Evolutionary conservation across 345 rosid species (phyloP).

Genomic region (Populus pruinosa): DNA sequence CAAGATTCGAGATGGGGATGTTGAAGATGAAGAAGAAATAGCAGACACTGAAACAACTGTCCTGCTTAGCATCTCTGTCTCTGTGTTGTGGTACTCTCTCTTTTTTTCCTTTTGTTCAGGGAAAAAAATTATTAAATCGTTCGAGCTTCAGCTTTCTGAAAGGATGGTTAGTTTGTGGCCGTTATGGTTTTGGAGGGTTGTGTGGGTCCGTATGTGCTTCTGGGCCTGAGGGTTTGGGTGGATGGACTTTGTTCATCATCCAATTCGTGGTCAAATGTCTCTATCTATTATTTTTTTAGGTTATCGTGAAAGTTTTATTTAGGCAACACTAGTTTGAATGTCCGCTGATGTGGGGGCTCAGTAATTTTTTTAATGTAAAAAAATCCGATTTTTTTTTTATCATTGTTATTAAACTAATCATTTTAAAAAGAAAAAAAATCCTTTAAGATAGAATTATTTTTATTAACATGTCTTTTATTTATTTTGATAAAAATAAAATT

Average conservation of each 20-base stretch:
- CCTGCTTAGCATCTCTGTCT: slow-evolving; percentile 42
- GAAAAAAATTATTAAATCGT: not conserved
- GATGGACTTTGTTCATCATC: slow-evolving; percentile 12
- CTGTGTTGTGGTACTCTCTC: not conserved
- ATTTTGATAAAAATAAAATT: no score
- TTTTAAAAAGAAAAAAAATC: no score
- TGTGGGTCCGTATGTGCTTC: not conserved
- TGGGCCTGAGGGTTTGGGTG: slow-evolving; percentile 19
- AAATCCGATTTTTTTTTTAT: no score
- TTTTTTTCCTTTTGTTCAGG: not conserved
- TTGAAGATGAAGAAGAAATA: slow-evolving; percentile 12
- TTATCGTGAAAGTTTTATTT: not conserved
- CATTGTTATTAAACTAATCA: no score
- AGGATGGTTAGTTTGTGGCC: slow-evolving; percentile 25
- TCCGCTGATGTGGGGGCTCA: no score
- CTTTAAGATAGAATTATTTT: no score
- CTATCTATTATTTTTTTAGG: not conserved
- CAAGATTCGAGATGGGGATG: slow-evolving; percentile 26
- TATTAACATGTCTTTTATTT: no score
- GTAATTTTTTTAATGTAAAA: no score
- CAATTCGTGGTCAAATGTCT: not conserved
- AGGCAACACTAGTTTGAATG: not conserved
- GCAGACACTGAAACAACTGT: slow-evolving; percentile 26
- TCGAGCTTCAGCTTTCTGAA: not conserved
- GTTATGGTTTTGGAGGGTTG: slow-evolving; percentile 10